These are phyloP conservation scores for Aspergillus bertholletiae DNA, from an alignment of 495 filamentous ascomycete species.

Conservation along the genomic window DNA sequence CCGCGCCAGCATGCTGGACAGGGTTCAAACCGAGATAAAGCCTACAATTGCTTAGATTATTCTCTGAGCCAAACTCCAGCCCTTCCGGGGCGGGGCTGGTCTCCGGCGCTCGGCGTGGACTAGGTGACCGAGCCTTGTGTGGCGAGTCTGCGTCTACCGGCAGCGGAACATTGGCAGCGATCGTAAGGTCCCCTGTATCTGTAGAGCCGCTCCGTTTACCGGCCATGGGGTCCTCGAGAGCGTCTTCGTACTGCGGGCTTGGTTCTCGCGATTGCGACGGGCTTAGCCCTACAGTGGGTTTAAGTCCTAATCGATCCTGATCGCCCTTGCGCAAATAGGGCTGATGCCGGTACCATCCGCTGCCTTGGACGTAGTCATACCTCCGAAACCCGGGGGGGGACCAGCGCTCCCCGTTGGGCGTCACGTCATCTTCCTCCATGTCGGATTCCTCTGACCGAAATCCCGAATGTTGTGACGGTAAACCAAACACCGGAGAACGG, in stretches of 20 bases:
- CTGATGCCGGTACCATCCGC: conserved; percentile 61
- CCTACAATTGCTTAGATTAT: conserved; percentile 54
- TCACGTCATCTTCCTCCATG: conserved; percentile 35
- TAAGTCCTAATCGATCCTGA: conserved; percentile 32
- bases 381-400: conserved; percentile 57
- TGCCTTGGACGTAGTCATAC: conserved; percentile 44
- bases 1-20: conserved; percentile 30
- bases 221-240: conserved; percentile 34
- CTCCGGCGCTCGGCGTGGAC: conserved; percentile 36
- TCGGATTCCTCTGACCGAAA: conserved; percentile 66
- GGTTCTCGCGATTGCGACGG: conserved; percentile 49
- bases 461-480: conserved; percentile 73
- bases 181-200: conserved; percentile 47
- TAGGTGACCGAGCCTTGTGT: conserved; percentile 49
- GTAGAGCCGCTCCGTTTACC: conserved; percentile 22
- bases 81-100: conserved; percentile 29
- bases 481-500: conserved; percentile 52
- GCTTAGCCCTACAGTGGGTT: conserved; percentile 41
- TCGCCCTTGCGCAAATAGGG: conserved; percentile 40
- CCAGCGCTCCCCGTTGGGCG: conserved; percentile 43
- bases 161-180: conserved; percentile 56
- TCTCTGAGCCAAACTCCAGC: conserved; percentile 33
- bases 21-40: conserved; percentile 25
- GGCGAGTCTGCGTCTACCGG: conserved; percentile 50
- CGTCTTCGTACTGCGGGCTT: conserved; percentile 56